Percentiles rank a stretch among this genome's conserved stretches.
These are phyloP conservation scores for Candida patagonica DNA, from an alignment of 805 yeast species.

Conservation along the genomic window DNA sequence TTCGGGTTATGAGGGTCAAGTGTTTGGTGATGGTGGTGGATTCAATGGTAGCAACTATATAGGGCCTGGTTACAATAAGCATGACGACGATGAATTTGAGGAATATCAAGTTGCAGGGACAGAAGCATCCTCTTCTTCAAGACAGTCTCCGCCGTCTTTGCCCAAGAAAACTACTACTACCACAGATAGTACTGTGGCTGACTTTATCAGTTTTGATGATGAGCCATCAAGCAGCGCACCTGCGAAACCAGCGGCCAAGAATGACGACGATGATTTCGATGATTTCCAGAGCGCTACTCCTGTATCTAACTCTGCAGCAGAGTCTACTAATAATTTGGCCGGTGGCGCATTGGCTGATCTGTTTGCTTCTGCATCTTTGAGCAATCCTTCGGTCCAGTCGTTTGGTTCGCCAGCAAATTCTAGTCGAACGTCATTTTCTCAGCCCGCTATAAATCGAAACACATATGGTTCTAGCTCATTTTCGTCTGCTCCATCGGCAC, in stretches of 20 bases:
- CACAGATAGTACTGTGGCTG: constrained; percentile 13
- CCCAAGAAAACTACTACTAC: constrained; percentile 7
- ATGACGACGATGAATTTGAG: constrained; percentile 31
- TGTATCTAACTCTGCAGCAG: constrained; percentile 12
- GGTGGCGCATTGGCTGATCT: constrained; percentile 16
- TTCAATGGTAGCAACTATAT: constrained; percentile 27
- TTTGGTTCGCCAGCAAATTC: constrained; percentile 12
- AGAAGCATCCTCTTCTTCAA: constrained; percentile 7
- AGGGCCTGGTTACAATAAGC: constrained; percentile 22
- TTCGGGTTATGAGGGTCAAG: constrained; percentile 28
- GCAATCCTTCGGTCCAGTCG: constrained; percentile 10
- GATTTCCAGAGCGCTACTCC: constrained; percentile 59
- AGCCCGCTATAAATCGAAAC: constrained; percentile 10
- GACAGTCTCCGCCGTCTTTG: constrained; percentile 8
- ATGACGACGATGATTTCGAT: constrained; percentile 52
- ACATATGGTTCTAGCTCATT: constrained; percentile 13
- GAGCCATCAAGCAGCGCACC: constrained; percentile 17
- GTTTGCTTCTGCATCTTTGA: constrained; percentile 15
- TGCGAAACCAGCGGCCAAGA: constrained; percentile 21
- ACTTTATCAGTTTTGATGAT: constrained; percentile 21
- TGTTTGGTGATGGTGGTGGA: constrained; percentile 35
- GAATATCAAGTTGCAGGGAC: constrained; percentile 26
- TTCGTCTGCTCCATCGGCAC: constrained; percentile 1
- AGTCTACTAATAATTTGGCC: constrained; percentile 7
- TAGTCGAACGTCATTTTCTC: constrained; percentile 10